These are phyloP conservation scores for Aspergillus bombycis DNA, from an alignment of 2,329 filamentous ascomycete genomes.

Conservation along the genomic window DNA sequence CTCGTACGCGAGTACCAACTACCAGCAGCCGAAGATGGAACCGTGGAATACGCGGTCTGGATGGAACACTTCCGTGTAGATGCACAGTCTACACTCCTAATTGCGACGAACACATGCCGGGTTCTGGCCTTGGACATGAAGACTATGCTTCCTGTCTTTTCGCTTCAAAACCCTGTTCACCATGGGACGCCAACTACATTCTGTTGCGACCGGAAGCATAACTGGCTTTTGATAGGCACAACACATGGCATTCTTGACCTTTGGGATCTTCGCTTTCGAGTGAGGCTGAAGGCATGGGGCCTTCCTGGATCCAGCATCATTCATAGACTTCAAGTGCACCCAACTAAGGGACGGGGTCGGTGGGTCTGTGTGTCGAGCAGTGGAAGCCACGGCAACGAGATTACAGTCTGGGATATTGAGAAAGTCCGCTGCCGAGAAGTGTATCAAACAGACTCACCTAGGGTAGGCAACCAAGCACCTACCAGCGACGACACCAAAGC, in stretches of 20 bases:
- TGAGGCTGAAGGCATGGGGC: slow-evolving; percentile 86
- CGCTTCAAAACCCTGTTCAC: slow-evolving; percentile 82
- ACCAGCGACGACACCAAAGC: slow-evolving; percentile 33
- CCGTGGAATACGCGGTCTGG: slow-evolving; percentile 80
- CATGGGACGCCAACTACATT: slow-evolving; percentile 93
- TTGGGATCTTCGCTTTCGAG: slow-evolving; percentile 94
- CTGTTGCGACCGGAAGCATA: slow-evolving; percentile 79
- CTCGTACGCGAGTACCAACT: slow-evolving; percentile 81
- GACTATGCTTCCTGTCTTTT: slow-evolving; percentile 80
- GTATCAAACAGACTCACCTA: slow-evolving; percentile 64
- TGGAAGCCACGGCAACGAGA: slow-evolving; percentile 76
- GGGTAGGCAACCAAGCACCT: slow-evolving; percentile 40
- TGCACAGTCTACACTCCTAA: slow-evolving; percentile 75
- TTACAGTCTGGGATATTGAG: slow-evolving; percentile 95
- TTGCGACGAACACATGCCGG: slow-evolving; percentile 84
- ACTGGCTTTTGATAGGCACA: slow-evolving; percentile 90
- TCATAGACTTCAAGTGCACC: slow-evolving; percentile 77
- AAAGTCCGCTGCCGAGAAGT: slow-evolving; percentile 87
- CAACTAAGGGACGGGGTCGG: slow-evolving; percentile 74
- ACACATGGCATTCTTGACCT: slow-evolving; percentile 90
- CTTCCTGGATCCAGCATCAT: slow-evolving; percentile 79
- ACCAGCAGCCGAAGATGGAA: slow-evolving; percentile 31
- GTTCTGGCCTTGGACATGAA: slow-evolving; percentile 84
- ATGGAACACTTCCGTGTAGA: slow-evolving; percentile 89
- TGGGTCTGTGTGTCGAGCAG: slow-evolving; percentile 90